Conservation (phyloP, 2,329 filamentous ascomycete species). For the Alternaria infectoria region DNA sequence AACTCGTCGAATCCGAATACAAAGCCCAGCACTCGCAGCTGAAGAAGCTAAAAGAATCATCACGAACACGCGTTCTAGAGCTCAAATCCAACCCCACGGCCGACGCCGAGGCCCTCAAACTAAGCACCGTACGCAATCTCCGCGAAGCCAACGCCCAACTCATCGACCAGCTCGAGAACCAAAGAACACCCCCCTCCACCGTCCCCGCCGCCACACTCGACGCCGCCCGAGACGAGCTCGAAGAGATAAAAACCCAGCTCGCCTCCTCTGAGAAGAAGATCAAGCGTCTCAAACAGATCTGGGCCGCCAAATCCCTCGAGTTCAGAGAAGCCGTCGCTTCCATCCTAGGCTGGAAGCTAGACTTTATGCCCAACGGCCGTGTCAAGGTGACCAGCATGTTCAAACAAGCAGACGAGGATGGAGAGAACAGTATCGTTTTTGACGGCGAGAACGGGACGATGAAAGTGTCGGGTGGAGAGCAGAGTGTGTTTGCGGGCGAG, state of each 20-base stretch:
- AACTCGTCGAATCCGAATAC: conserved; percentile 77
- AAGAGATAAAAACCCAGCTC: conserved; percentile 58
- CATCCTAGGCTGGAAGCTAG: conserved; percentile 90
- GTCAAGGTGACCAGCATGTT: conserved; percentile 90
- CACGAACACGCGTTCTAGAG: conserved; percentile 81
- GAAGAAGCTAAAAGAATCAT: conserved; percentile 67
- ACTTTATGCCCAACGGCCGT: conserved; percentile 96
- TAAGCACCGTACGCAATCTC: conserved; percentile 76
- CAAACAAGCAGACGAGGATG: conserved; percentile 71
- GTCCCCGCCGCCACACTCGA: conserved; percentile 80
- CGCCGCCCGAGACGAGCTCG: conserved; percentile 75
- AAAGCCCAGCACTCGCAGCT: conserved; percentile 77
- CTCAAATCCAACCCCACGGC: conserved; percentile 92
- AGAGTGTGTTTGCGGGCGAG: conserved; percentile 82
- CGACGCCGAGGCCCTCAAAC: conserved; percentile 82
- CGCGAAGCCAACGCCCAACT: conserved; percentile 85
- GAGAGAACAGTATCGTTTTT: conserved; percentile 71
- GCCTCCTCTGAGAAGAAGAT: conserved; percentile 80
- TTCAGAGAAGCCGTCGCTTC: conserved; percentile 95
- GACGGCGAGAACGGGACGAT: conserved; percentile 95
- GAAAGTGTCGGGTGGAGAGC: conserved; percentile 92
- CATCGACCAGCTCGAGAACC: conserved; percentile 70
- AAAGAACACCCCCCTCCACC: conserved; percentile 51
- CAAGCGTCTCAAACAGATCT: conserved; percentile 88
- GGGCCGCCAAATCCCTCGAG: conserved; percentile 86